Evolutionary conservation across 1,139 yeast species (phyloP), one percentile per base, ranked within the genome.

Genomic region (Groenewaldozyma auringiensis): DNA sequence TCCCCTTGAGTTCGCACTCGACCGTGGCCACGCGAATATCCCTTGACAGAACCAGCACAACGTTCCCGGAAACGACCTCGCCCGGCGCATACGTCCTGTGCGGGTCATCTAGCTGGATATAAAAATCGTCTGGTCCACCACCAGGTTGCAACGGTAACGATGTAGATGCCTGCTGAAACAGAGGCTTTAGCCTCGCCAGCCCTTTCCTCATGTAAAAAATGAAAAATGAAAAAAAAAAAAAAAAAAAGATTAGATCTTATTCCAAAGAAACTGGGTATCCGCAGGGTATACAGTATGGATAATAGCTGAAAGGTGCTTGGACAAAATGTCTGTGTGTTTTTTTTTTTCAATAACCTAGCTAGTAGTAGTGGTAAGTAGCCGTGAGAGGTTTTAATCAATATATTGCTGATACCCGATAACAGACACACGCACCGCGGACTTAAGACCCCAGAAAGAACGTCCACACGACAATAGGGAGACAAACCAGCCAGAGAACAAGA

Each of bases 1-100:
- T 50, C 9, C 69, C 69, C 33, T 54, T 51, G 27, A 65, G 51
- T 9, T 50, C 49, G 42, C 67, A 56, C 2, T 47, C 48, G n/a
- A 65, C 43, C 40, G 45, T 44, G 35, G 55, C 41, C 4, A 63
- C 59, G 37, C 49, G 47, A 37, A 54, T 55, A 11, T 58, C 58
- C 48, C 57, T 57, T 21, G 57, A 52, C 29, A 63, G 47, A 29
- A 57, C 56, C 36, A 66, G 50, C 22, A 65, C 60, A 29, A 64
- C 67, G 43, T 53, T 54, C 40, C 70, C 70, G 17, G 71, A 65
- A n/a, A 82, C 75, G 54, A 76, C 76, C 49, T 81, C 85, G 13
- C 87, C 86, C 0, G 88, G 87, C 14, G 69, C 64, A 72, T 78
- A 81, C 18, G 75, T 68, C 57, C 76, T 75, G 62, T 84, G 94